Percentiles rank a stretch among this genome's conserved stretches.
These are phyloP conservation scores for Dictyostelium citrinum DNA, from an alignment of 78 protist species.

Conservation along the genomic window DNA sequence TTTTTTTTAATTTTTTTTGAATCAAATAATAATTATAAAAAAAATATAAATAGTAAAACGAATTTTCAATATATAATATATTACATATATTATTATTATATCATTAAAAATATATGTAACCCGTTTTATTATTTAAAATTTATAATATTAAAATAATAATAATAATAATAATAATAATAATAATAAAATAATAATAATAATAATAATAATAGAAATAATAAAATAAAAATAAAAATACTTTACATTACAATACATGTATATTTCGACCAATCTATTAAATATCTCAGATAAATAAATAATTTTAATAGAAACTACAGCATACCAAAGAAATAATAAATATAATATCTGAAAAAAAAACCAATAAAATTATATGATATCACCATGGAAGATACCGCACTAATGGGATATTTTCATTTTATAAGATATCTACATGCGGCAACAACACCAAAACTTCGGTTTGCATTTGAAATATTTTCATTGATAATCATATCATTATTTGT, in stretches of 20 bases:
- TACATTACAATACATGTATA: not conserved
- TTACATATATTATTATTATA: too few relatives aligned
- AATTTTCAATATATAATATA: too few relatives aligned
- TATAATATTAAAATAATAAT: too few relatives aligned
- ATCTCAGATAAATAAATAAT: too few relatives aligned
- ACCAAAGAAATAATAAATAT: not conserved
- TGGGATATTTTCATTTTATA: conserved; percentile 61
- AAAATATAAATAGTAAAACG: not conserved
- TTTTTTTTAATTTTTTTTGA: not conserved
- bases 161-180: too few relatives aligned
- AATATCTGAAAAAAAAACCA: too few relatives aligned
- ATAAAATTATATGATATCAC: not conserved
- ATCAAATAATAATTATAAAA: not conserved
- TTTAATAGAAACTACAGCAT: not conserved
- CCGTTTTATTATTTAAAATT: too few relatives aligned
- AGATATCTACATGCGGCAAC: conserved; percentile 37
- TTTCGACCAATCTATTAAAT: not conserved
- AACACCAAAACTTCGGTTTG: conserved; percentile 28
- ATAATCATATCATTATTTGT: conserved; percentile 26
- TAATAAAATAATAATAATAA: too few relatives aligned
- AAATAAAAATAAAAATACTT: too few relatives aligned
- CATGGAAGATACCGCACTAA: conserved; percentile 34
- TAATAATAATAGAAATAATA: too few relatives aligned
- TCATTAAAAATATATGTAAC: too few relatives aligned
- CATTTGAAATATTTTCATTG: conserved; percentile 16